phyloP scores from a whole-genome alignment of 805 yeast species.

The Danielia reshetovae region DNA sequence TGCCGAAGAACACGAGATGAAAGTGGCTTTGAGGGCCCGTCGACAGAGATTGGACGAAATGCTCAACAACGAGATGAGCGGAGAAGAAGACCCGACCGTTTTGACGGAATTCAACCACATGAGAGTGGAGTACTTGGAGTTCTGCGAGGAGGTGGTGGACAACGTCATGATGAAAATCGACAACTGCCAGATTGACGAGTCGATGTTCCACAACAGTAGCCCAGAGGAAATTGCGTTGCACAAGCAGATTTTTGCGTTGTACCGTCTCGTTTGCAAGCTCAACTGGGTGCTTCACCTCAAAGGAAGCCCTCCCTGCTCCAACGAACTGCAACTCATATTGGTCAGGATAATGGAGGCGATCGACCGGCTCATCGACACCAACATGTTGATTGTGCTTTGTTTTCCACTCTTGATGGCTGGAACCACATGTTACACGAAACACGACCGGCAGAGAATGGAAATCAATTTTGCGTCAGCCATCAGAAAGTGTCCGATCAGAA shows the following conservation, averaged over 20 bases:
- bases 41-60: background rate
- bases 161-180: constrained; percentile 15
- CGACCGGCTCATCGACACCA: constrained; percentile 29
- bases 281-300: constrained; percentile 23
- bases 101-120: background rate
- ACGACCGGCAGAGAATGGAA: constrained; percentile 16
- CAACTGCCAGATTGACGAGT: constrained; percentile 16
- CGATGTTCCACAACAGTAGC: constrained; percentile 6
- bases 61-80: background rate
- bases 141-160: constrained; percentile 1
- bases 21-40: background rate
- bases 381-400: constrained; percentile 16
- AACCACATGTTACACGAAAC: constrained; percentile 17
- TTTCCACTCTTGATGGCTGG: constrained; percentile 29
- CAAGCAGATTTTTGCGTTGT: constrained; percentile 34
- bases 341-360: constrained; percentile 20
- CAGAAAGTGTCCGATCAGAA: constrained; percentile 24
- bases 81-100: background rate
- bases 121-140: background rate
- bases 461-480: constrained; percentile 5
- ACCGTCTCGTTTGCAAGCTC: constrained; percentile 20
- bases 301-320: constrained; percentile 19
- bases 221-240: constrained; percentile 25
- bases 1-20: constrained; percentile 25
- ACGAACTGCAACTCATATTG: constrained; percentile 29